Evolutionary conservation across 2,329 filamentous ascomycete species (phyloP), one percentile per base, ranked within the genome.

Genomic region (Pseudogymnoascus sp.): DNA sequence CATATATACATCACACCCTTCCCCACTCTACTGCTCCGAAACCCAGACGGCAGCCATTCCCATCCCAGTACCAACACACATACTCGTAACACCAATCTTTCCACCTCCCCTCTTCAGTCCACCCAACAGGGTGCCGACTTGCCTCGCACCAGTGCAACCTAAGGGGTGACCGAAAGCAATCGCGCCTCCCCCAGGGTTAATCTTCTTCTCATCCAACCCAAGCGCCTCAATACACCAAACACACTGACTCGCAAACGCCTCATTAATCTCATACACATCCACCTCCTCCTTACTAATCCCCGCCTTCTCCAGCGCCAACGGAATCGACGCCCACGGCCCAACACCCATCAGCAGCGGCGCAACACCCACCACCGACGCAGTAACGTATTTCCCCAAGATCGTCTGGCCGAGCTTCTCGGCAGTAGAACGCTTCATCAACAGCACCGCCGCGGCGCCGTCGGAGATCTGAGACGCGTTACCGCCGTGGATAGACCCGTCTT

Each of bases 221-320:
- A 99, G 84, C 81, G 97, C 88, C 72, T 95, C 90, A 67, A 90
- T 86, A 77, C 92, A 97, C 89, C 90, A 97, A 69, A 97, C 77
- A 77, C 91, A 96, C 83, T 97, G 93, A 67, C 86, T 90, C 34
- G 95, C 95, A 76, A 99, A 99, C 1, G 95, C 95, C 84, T 99
- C 95, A 81, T 99, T 99, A 83, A 99, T 97, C 84, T 99, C 95
- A 73, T 85, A 97, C 73, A 97, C 93, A 75, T 97, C 95, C 31
- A 99, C 91, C 69, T 97, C 93, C 64, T 96, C 89, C 77, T 88
- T 91, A 74, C 81, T 82, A 70, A 99, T 86, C 65, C 93, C 92
- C 0, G 93, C 90, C 76, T 95, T 93, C 74, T 90, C 84, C 63
- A 97, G 87, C 3, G 91, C 93, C 74, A 93, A 89, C 68, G 95